Base-by-base conservation (phyloP, 345 rosid species). In the Nephelium lappaceum region DNA sequence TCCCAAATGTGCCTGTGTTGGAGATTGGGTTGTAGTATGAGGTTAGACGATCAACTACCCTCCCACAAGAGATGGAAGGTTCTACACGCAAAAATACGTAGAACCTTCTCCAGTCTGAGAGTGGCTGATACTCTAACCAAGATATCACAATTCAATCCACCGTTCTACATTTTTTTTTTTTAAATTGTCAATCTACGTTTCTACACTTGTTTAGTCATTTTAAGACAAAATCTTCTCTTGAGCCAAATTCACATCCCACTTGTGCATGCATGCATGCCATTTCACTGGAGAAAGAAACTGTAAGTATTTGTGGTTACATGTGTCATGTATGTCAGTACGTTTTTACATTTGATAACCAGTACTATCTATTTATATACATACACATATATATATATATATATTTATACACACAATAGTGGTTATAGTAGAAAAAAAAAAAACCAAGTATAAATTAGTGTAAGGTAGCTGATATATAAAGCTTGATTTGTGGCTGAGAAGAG, bases 401-500 rank as follows among this genome's bases (percentile, higher is more conserved):
- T 0, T 1, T 4, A 45, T 4, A 45, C 2, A 45, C 2, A 45
- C 51, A 7, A 0, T 4, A 10, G 0, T 10, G 11, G 57, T 11
- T 18, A 43, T 15, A 10, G 49, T 43, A 12, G 15, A 43, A 1
- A 14, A 3, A 45, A 11, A 23, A 21, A 24, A 74, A 47, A 5
- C 25, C n/a, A 11, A 19, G 53, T 15, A 19, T 38, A 19, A 67
- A 19, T 23, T n/a, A 41, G 53, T 16, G 69, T 4, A 42, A n/a
- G 53, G 5, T 42, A 21, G 31, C 49, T 68, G 25, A 41, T 68
- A n/a, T 42, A 11, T 8, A 39, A 18, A 42, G 71, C 3, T 68
- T 68, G 27, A 42, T 68, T 68, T 42, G 27, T 42, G 71, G 71
- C 31, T 39, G 71, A 68, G 71, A 68, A 68, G n/a, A 19, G 24